A percentile compares a stretch with the other conserved stretches of the same genome.
Evolutionary conservation across 192 early-diverging fungal genomes (phyloP).

Genomic region (Dissophora globulifera): DNA sequence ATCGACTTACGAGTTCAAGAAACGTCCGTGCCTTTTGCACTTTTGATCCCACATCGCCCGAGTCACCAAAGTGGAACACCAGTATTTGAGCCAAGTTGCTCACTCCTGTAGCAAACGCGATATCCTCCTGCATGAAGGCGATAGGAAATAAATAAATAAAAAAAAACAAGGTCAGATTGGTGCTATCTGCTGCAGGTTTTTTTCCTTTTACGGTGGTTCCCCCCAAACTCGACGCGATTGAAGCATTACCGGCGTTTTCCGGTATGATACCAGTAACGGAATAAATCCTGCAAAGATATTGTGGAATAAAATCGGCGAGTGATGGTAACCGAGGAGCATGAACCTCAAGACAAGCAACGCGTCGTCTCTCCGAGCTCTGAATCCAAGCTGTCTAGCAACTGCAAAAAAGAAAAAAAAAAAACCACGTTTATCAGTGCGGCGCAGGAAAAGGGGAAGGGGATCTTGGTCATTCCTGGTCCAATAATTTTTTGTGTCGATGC

Average conservation of each 20-base stretch:
- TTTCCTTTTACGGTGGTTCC: too few species aligned
- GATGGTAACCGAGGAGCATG: constrained; percentile 54
- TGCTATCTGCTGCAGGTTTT: neutral
- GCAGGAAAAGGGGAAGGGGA: too few species aligned
- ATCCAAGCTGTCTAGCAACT: constrained; percentile 32
- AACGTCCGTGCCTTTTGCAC: constrained; percentile 27
- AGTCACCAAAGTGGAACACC: constrained; percentile 36
- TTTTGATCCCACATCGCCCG: constrained; percentile 22
- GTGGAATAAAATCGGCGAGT: constrained; percentile 49
- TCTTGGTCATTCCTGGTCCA: neutral
- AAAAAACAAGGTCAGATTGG: neutral
- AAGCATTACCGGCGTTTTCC: constrained; percentile 39
- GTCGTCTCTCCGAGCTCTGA: constrained; percentile 34
- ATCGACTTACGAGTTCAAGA: constrained; percentile 22
- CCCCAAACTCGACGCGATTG: too few species aligned
- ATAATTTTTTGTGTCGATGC: too few species aligned
- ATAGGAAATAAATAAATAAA: neutral
- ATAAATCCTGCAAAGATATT: constrained; percentile 31
- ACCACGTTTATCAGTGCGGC: too few species aligned
- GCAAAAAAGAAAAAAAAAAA: neutral
- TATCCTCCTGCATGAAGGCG: constrained; percentile 14
- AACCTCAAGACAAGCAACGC: constrained; percentile 33
- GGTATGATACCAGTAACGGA: constrained; percentile 22
- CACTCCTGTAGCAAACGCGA: constrained; percentile 25
- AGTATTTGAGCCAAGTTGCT: constrained; percentile 38